Evolutionary conservation across 2,329 filamentous ascomycete genomes (phyloP).

Genomic region (Apiospora hydei): DNA sequence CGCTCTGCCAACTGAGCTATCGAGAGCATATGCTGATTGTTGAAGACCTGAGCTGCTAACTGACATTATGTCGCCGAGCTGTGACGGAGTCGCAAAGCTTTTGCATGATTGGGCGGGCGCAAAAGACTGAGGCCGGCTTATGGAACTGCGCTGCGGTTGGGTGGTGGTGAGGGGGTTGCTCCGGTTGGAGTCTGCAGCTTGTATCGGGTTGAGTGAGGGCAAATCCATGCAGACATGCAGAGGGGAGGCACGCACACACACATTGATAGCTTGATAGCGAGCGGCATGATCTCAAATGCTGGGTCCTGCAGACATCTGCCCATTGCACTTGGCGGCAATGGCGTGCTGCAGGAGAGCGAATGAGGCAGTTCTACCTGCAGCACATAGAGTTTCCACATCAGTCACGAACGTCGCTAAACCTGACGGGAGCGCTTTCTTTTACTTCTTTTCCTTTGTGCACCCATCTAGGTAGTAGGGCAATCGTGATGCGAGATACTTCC

Average conservation of each 20-base stretch:
- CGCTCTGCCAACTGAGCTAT: conserved; percentile 27
- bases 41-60: not conserved
- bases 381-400: not conserved
- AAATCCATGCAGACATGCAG: too few relatives aligned
- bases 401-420: not conserved
- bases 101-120: not conserved
- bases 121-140: not conserved
- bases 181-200: too few relatives aligned
- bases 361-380: not conserved
- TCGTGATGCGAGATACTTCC: not conserved
- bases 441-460: not conserved
- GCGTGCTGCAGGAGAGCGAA: conserved; percentile 6
- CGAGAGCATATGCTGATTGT: conserved; percentile 9
- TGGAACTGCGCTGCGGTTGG: not conserved
- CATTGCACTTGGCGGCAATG: not conserved
- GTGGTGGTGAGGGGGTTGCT: not conserved
- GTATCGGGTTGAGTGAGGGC: too few relatives aligned
- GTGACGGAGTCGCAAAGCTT: not conserved
- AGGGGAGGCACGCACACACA: not conserved
- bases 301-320: conserved; percentile 5
- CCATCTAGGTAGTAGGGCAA: not conserved
- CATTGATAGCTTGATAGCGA: too few relatives aligned
- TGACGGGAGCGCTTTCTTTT: not conserved
- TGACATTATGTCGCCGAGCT: not conserved
- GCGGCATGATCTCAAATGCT: not conserved